Conservation (phyloP, 208 protist genomes). For the Trypanosoma brucei region DNA sequence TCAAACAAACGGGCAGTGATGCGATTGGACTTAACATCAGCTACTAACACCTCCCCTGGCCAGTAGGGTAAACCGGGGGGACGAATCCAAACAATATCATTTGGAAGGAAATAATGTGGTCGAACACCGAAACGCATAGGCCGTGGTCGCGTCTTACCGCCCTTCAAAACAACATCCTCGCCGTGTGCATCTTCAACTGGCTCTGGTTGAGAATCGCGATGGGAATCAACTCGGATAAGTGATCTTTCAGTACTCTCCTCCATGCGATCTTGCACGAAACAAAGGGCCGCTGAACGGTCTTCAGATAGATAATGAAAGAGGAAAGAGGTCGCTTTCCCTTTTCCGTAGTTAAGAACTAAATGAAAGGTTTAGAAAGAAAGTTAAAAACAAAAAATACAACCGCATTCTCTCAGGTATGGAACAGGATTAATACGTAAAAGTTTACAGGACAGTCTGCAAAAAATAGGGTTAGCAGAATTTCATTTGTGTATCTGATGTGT, state of each 20-base stretch:
- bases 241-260: background rate
- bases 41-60: constrained; percentile 75
- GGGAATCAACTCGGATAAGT: background rate
- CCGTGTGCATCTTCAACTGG: constrained; percentile 20
- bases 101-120: constrained; percentile 73
- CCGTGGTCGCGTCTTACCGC: background rate
- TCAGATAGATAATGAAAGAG: background rate
- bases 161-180: background rate
- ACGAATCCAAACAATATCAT: constrained; percentile 82
- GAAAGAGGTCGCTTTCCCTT: no score
- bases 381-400: no score
- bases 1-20: constrained; percentile 55
- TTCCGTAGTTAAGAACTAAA: no score
- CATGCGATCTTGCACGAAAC: background rate
- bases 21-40: constrained; percentile 46
- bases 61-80: constrained; percentile 76
- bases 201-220: background rate
- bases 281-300: background rate
- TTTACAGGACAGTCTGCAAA: no score
- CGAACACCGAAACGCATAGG: constrained; percentile 40
- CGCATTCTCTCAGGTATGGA: no score
- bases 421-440: no score
- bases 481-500: no score
- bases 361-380: no score
- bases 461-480: no score